Base-by-base conservation (phyloP, 441 rosid genomes). In the Cnidoscolus chayamansa region DNA sequence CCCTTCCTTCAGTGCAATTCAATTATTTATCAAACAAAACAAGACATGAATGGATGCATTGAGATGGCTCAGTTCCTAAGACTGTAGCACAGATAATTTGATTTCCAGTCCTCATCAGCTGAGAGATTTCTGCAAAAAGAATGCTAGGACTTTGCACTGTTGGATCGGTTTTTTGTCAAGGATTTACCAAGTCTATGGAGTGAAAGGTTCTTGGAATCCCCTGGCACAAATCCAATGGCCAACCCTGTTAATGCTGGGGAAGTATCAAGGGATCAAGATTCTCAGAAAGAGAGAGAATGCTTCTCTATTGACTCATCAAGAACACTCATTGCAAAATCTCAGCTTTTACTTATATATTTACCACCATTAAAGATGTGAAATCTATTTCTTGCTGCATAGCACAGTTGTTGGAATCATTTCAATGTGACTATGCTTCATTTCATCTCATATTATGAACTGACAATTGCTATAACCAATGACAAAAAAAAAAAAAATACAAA, bases 191-290 rank as follows among this genome's bases (percentile, higher is more conserved):
- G 95, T 89, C 10, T 64, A 77, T 43, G 88, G 90, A 8, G 77
- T 83, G 0, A 74, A 82, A 64, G 79, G 91, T 82, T 88, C 62
- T 70, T 69, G 49, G 92, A 84, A 74, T 87, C 98, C 32, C 97
- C 96, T 0, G 97, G 95, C 48, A 86, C 91, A 43, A 89, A 88
- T 59, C 93, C 95, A n/a, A 89, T 86, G 95, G 95, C 93, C 0
- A 35, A 89, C 95, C 0, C 78, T 87, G 10, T 56, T 89, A 71
- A 90, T 89, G 95, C 82, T 89, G 19, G 98, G 93, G 40, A 81
- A 93, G 64, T 89, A 89, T 62, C 93, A 86, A 83, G 97, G 97
- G 67, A 71, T 85, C 78, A 84, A 84, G 58, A 81, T 89, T 49
- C 76, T 85, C 50, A 74, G 65, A 74, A 88, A 84, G 76, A 72